Percentiles rank a stretch among this genome's conserved stretches.
Evolutionary conservation across 306 rosid species (phyloP).

Genomic region (Clitoria ternatea): DNA sequence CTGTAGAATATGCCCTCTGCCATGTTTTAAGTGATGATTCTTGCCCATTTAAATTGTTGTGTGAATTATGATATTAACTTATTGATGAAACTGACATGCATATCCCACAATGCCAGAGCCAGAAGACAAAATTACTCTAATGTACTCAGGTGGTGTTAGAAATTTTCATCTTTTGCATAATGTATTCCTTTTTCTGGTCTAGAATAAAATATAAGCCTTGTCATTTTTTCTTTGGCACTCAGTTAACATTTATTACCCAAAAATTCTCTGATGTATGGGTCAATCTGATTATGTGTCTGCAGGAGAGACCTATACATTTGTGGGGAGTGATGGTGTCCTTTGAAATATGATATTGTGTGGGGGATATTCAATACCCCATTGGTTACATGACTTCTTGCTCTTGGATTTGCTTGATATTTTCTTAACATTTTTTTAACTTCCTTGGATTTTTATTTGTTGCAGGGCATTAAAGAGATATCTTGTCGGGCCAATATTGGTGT

Average conservation of each 20-base stretch:
- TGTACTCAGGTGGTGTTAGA: not conserved
- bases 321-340: not conserved
- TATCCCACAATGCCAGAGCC: not conserved
- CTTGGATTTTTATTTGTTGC: conserved; percentile 11
- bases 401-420: not conserved
- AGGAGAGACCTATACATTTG: not conserved
- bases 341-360: not conserved
- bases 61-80: not conserved
- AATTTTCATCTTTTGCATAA: not conserved
- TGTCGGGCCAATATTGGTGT: conserved; percentile 49
- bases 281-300: not conserved
- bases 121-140: not conserved
- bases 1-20: not conserved
- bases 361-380: conserved; percentile 7
- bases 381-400: not conserved
- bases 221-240: not conserved
- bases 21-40: not conserved
- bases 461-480: conserved; percentile 67
- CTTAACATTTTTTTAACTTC: conserved; percentile 5
- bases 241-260: not conserved
- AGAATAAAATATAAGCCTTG: not conserved
- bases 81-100: conserved; percentile 10
- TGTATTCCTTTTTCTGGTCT: not conserved
- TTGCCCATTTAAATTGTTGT: not conserved
- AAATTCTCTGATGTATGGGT: not conserved